Evolutionary conservation across 768 basidiomycete genomes (phyloP).

Genomic region (Clavaria fumosa): DNA sequence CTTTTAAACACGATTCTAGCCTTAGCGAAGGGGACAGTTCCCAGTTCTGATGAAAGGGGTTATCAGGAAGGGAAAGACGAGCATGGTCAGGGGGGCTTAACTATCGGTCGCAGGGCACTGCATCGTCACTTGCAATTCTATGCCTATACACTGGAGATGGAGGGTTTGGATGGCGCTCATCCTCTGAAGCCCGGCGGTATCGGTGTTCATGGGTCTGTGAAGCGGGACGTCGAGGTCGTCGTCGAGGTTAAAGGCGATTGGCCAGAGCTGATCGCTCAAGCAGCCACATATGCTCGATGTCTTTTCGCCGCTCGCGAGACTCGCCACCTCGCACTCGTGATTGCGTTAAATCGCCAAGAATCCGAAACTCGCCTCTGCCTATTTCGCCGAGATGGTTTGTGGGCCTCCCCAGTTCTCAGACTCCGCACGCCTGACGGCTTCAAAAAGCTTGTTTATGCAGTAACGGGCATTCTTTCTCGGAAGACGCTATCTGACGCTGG

Average conservation of each 20-base stretch:
- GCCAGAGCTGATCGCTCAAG: constrained; percentile 3
- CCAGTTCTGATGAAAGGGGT: too few species aligned
- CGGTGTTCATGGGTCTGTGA: neutral
- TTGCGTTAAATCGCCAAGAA: constrained; percentile 2
- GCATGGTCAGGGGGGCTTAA: neutral
- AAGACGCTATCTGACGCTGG: constrained; percentile 3
- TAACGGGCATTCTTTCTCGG: constrained; percentile 3
- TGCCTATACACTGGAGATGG: constrained; percentile 1
- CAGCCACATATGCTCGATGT: constrained; percentile 6
- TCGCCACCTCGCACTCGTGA: constrained; percentile 2
- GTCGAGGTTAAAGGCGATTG: constrained; percentile 3
- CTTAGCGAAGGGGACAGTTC: too few species aligned
- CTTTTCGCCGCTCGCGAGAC: constrained; percentile 5
- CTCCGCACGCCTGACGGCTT: neutral
- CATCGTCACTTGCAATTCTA: constrained; percentile 1
- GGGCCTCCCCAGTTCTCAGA: constrained; percentile 1
- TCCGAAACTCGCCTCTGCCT: constrained; percentile 3
- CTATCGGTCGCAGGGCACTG: neutral
- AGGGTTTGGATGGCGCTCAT: constrained; percentile 1
- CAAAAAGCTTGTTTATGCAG: constrained; percentile 1
- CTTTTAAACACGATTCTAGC: constrained; percentile 1
- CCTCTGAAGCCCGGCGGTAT: constrained; percentile 1
- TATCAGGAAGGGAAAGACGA: neutral
- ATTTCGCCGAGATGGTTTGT: constrained; percentile 3
- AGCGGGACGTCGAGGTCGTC: constrained; percentile 2